Conservation (phyloP, 768 basidiomycete genomes). For the Phaffia tasmanica region DNA sequence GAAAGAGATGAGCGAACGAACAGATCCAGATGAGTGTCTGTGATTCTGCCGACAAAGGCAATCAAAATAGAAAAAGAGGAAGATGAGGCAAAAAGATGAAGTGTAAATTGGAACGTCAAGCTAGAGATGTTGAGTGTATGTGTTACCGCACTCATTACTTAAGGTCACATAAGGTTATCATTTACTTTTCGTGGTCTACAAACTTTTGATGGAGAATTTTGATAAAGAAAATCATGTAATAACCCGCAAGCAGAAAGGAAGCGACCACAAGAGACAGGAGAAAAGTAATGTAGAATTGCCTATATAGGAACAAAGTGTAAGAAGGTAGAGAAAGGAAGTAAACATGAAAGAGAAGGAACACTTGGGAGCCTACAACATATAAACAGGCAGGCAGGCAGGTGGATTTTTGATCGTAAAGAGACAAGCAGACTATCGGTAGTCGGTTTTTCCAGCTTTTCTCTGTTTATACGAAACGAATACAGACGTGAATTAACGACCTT, state of each 20-base stretch:
- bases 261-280: background rate
- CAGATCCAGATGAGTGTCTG: no score
- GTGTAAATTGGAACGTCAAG: no score
- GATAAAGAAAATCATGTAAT: background rate
- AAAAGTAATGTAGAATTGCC: background rate
- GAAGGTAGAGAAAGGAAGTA: background rate
- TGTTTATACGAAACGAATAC: constrained; percentile 17
- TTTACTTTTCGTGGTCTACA: no score
- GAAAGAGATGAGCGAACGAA: no score
- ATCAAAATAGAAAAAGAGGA: no score
- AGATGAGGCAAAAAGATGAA: no score
- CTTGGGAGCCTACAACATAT: background rate
- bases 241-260: background rate
- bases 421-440: constrained; percentile 31
- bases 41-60: no score
- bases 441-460: constrained; percentile 38
- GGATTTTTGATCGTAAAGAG: constrained; percentile 1
- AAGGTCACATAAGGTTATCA: no score
- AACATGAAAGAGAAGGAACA: constrained; percentile 5
- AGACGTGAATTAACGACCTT: background rate
- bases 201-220: no score
- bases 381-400: background rate
- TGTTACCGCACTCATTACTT: no score
- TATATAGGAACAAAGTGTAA: background rate
- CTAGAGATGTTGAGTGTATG: no score